Base-by-base conservation (phyloP, 2,329 filamentous ascomycete genomes). In the Botrytis fragariae region DNA sequence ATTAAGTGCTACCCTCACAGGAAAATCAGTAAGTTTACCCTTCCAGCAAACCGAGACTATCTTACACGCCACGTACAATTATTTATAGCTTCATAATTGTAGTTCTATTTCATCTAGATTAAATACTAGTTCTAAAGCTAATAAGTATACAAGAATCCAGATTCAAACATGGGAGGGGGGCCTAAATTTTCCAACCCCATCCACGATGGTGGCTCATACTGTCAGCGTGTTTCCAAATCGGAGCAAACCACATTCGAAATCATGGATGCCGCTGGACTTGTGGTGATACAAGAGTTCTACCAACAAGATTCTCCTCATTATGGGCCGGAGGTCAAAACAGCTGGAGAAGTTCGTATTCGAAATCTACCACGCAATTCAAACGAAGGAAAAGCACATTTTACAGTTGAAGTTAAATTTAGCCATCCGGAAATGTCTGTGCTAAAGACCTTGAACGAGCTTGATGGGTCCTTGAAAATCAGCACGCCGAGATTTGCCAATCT, bases 281-380 rank as follows among this genome's bases (percentile, higher is more conserved):
- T 57, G 42, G 74, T 81, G 0, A 20, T 78, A 3, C 79, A 79
- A 69, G 76, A 72, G 7, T 74, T 71, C 20, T 72, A 78, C 54
- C 73, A 76, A 18, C 44, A 74, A 51, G 72, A 77, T 25, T 48
- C 57, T n/a, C 45, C 67, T 20, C 57, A 68, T 29, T 29, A 48
- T n/a, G 73, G 42, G 18, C 44, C 45, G 16, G 48, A 59, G 14
- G 76, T 80, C 14, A 44, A 48, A 32, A 79, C 78, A 18, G 57
- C n/a, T 9, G 80, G 80, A 9, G 78, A 79, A 63, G 77, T 80
- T 45, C 73, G 76, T 10, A 68, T 81, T 2, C 72, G 78, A 54
- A 72, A 60, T 57, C n/a, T 78, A 39, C 74, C 77, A 29, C 73
- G 75, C 29, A 61, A 75, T 48, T 77, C 74, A 22, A 62, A 75